phyloP scores from a whole-genome alignment of 495 filamentous ascomycete species.

The Usnea hakonensis region DNA sequence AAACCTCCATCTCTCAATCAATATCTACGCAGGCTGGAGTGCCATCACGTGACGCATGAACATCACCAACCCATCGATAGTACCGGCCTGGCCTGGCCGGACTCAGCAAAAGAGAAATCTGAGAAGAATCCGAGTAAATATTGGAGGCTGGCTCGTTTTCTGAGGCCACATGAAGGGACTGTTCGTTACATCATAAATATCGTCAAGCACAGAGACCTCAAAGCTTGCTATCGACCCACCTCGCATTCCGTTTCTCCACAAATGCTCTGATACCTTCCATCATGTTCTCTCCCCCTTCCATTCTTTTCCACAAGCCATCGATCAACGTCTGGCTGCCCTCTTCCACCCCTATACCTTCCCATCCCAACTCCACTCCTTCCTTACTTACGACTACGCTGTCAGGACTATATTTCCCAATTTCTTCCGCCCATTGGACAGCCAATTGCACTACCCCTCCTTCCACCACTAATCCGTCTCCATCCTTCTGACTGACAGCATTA shows the following conservation, averaged over 20 bases:
- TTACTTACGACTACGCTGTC: constrained; percentile 62
- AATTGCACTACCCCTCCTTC: constrained; percentile 37
- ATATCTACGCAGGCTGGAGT: neutral
- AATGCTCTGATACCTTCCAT: constrained; percentile 71
- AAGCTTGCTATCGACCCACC: constrained; percentile 68
- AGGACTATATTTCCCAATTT: constrained; percentile 56
- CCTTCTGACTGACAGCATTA: constrained; percentile 53
- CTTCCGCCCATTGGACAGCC: constrained; percentile 41
- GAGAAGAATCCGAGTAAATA: neutral
- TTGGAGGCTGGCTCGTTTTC: neutral
- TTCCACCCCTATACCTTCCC: constrained; percentile 58
- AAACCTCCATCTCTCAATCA: too few species aligned
- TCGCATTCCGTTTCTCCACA: constrained; percentile 66
- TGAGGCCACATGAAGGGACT: neutral
- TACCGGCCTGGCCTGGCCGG: neutral
- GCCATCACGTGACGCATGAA: neutral
- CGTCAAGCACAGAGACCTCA: constrained; percentile 28
- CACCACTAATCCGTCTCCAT: constrained; percentile 42
- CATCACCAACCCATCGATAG: neutral
- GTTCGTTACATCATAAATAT: neutral
- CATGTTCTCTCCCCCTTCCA: constrained; percentile 66
- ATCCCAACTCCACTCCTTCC: constrained; percentile 57
- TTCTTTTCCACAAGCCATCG: constrained; percentile 48
- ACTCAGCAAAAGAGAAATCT: neutral
- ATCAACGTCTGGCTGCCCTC: constrained; percentile 52